These are phyloP conservation scores for Suillus paluster DNA, from an alignment of 768 basidiomycete genomes.

Conservation along the genomic window DNA sequence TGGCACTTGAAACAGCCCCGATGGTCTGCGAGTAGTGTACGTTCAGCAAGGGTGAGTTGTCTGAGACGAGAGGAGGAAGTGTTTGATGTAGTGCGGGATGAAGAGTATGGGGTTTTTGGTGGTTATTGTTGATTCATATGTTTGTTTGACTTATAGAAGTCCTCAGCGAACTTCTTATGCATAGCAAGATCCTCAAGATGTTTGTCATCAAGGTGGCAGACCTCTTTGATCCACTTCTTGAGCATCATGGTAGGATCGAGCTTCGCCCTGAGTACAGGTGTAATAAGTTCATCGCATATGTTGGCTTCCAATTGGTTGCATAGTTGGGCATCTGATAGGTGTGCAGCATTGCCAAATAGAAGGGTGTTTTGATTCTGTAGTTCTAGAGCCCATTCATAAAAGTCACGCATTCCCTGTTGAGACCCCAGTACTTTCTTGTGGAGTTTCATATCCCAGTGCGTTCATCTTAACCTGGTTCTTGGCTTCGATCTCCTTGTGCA, in stretches of 20 bases:
- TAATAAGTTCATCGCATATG: slow-evolving; percentile 16
- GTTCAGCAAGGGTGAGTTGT: slow-evolving; percentile 16
- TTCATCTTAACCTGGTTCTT: neutral
- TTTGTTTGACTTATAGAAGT: neutral
- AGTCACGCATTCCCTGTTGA: slow-evolving; percentile 7
- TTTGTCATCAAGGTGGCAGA: slow-evolving; percentile 9
- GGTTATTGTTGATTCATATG: too few relatives aligned
- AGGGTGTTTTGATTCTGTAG: slow-evolving; percentile 20
- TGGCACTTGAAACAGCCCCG: slow-evolving; percentile 33
- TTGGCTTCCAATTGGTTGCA: slow-evolving; percentile 20
- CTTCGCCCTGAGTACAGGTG: neutral
- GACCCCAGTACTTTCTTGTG: slow-evolving; percentile 10
- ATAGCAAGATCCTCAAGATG: neutral
- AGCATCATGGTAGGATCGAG: neutral
- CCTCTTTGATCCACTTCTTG: neutral
- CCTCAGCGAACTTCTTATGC: slow-evolving; percentile 2
- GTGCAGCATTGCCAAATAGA: slow-evolving; percentile 11
- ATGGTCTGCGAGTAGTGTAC: slow-evolving; percentile 14
- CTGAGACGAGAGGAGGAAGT: slow-evolving; percentile 5
- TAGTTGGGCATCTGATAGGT: slow-evolving; percentile 13
- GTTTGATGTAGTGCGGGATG: neutral
- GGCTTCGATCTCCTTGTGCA: too few relatives aligned
- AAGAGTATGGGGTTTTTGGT: too few relatives aligned
- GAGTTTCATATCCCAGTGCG: slow-evolving; percentile 2
- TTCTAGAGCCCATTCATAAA: slow-evolving; percentile 17